A percentile compares a stretch with the other conserved stretches of the same genome.
Evolutionary conservation across 441 rosid genomes (phyloP).

Genomic region (Adansonia grandidieri): DNA sequence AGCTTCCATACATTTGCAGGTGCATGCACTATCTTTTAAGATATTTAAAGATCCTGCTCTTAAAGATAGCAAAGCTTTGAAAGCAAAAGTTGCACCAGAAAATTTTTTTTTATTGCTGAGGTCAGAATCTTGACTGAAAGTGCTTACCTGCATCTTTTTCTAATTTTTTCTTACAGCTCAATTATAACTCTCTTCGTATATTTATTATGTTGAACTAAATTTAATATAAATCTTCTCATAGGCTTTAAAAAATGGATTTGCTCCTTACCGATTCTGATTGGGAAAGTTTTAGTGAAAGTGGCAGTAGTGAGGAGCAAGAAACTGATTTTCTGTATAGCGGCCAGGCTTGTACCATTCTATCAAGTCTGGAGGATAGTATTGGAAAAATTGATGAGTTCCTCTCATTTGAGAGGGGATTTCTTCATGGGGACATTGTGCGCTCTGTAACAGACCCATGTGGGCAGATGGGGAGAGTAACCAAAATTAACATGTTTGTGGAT

Average conservation of each 20-base stretch:
- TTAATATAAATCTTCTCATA: constrained; percentile 27
- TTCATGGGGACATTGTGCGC: constrained; percentile 74
- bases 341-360: constrained; percentile 66
- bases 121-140: constrained; percentile 40
- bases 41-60: neutral
- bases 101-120: constrained; percentile 22
- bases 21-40: neutral
- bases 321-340: constrained; percentile 61
- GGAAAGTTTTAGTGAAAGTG: constrained; percentile 84
- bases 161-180: neutral
- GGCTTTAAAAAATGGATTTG: constrained; percentile 63
- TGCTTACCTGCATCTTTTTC: neutral
- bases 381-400: constrained; percentile 89
- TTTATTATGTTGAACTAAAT: constrained; percentile 27
- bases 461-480: constrained; percentile 78
- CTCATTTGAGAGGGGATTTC: constrained; percentile 78
- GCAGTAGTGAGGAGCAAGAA: constrained; percentile 72
- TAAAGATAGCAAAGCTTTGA: neutral
- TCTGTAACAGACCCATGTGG: constrained; percentile 65
- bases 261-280: constrained; percentile 73
- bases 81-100: neutral
- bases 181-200: neutral
- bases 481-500: constrained; percentile 57
- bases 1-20: neutral
- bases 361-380: constrained; percentile 80